Evolutionary conservation across 2,329 filamentous ascomycete species (phyloP), one percentile per base, ranked within the genome.

Genomic region (Paecilomyces dactylethromorphus): DNA sequence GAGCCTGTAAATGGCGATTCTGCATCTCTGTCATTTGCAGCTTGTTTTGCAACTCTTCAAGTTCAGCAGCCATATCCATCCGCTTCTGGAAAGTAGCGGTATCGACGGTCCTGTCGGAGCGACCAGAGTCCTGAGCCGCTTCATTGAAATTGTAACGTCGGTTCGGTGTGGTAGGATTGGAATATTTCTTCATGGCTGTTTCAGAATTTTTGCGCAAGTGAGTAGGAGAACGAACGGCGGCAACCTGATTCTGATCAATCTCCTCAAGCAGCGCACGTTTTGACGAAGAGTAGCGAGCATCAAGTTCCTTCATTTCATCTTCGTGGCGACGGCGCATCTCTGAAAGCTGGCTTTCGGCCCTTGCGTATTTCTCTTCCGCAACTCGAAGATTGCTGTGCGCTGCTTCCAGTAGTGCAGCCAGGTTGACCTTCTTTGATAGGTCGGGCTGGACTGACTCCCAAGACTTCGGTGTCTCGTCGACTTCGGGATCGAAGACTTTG

Each of bases 11-110:
- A 68, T 97, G 92, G 33, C 90, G 87, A 74, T 96, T 97, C 67
- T 95, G 90, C 91, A 97, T 96, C 74, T 97, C 89, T 3, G 89
- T 87, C 72, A 97, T 85, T 70, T 97, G 93, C 56, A 97, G 83
- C 71, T 96, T 91, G 71, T 95, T 97, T 71, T 97, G 93, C 26
- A 96, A 82, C 73, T 96, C 87, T 71, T 97, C 93, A 12, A 97
- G 81, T 68, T 97, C 92, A 3, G 91, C 85, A 68, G 92, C 94
- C 60, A 96, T 80, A 70, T 97, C 93, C 87, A 95, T 93, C 45
- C 89, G 87, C 69, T 89, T 91, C 76, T 94, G 93, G 76, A 91
- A 91, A 64, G 87, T 88, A 50, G 92, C 79, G 15, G 91, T 89
- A 71, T 97, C 93, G 24, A 88, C 85, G 0, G 91, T 96, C 58